Base-by-base conservation (phyloP, 169 alveolate genomes). In the Eimeria zaria region DNA sequence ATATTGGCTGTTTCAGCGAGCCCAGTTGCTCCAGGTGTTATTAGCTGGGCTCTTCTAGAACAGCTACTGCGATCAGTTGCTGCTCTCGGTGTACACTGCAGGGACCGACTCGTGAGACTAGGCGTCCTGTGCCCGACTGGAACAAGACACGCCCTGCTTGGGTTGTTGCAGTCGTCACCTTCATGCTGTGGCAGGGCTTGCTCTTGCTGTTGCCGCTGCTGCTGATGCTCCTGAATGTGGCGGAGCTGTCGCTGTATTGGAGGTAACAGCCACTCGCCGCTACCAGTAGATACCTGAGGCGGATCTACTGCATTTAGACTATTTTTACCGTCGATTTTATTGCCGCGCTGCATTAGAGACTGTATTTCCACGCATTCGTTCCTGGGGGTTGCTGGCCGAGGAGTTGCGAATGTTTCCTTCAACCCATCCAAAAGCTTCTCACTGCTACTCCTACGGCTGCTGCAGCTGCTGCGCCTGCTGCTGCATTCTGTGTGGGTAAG, bases 361-460 rank as follows among this genome's bases (percentile, higher is more conserved):
- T 58, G 55, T 81, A 18, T 22, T 12, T n/a, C 48, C 90, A 24
- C n/a, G 30, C 90, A n/a, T 30, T 4, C 41, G n/a, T 24, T 27
- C 71, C 73, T 81, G 14, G 90, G 71, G 90, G 90, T 53, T 44
- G 33, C 51, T 81, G 36, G 53, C 33, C 39, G 48, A 51, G 64
- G 67, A 80, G 44, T 80, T 46, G 60, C 64, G 16, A 48, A 44
- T 62, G 87, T 76, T 44, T 48, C 87, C 87, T 76, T 44, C 62
- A 41, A 62, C 58, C 60, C 87, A 44, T 76, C 87, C 8, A 76
- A 44, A 22, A 24, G 87, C 64, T 76, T 76, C 27, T 81, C 69
- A 11, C 36, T 46, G 91, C 55, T 27, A 80, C 67, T 60, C 80
- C 92, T 58, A 74, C 91, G 55, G 62, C 92, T 58, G 92, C 92